Evolutionary conservation across 2,329 filamentous ascomycete species (phyloP), one percentile per base, ranked within the genome.

Genomic region (Chalaropsis thielavioides): DNA sequence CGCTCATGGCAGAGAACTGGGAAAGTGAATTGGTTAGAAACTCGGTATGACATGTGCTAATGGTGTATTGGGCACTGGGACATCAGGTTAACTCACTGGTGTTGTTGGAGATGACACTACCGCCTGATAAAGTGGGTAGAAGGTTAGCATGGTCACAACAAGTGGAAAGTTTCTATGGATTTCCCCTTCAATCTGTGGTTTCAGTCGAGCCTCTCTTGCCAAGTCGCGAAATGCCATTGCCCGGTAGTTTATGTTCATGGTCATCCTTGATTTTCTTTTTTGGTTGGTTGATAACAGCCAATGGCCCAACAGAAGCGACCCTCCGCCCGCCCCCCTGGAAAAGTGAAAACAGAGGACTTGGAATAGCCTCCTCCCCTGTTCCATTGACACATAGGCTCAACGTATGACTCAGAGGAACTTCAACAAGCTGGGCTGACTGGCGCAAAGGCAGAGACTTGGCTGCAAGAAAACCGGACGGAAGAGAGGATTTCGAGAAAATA

Each of bases 1-100:
- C 94, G 89, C 78, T 99, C 94, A 82, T 99, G 94, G 74, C 92
- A 94, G 71, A 99, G 85, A 75, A 99, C 88, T 92, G 44, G 72
- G 69, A 24, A 59, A 38, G 67, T 63, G 5, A 11, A 13, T 6
- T 40, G 46, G 44, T 56, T 43, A 40, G 49, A 17, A 7, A 13
- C 17, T 15, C 5, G 17, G 41, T 31, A 5, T 17, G 3, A 10
- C 6, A 1, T 24, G 10, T 8, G 10, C 7, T 19, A 11, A n/a
- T n/a, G 22, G 46, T 22, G 17, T 17, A 13, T 11, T 3, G 44
- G n/a, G 38, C 24, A n/a, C n/a, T n/a, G n/a, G n/a, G n/a, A n/a
- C n/a, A n/a, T n/a, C 13, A 17, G 22, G 38, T 7, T 22, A 13
- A 72, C 85, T 73, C 81, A 95, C 91, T 96, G 71, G 94, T 99